Percentiles rank a stretch among this genome's conserved stretches.
These are phyloP conservation scores for Neospora caninum DNA, from an alignment of 169 alveolate species.

Conservation along the genomic window DNA sequence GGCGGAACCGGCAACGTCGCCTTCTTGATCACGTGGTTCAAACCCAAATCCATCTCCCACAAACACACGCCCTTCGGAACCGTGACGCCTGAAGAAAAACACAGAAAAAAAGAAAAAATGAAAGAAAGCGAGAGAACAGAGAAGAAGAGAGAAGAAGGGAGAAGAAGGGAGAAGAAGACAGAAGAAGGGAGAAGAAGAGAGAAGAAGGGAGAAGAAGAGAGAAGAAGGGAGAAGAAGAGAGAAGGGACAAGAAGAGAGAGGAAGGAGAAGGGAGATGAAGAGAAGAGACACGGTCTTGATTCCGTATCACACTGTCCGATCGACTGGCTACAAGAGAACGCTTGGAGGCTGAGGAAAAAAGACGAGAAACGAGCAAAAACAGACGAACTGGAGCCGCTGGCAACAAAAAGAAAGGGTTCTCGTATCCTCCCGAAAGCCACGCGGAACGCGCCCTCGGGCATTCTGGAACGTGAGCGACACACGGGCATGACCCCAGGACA, in stretches of 20 bases:
- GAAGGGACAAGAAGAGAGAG: background rate
- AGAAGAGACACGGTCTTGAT: no score
- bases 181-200: background rate
- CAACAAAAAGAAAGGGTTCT: no score
- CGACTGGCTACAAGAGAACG: no score
- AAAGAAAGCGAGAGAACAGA: background rate
- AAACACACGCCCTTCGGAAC: constrained; percentile 78
- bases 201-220: background rate
- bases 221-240: background rate
- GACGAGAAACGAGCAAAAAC: no score
- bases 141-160: background rate
- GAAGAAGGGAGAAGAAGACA: constrained; percentile 31
- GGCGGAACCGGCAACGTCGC: constrained; percentile 67
- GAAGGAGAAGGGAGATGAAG: no score
- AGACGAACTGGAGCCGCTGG: no score
- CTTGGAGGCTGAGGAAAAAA: no score
- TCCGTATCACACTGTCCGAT: no score
- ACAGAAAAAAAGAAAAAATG: background rate
- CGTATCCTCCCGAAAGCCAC: no score
- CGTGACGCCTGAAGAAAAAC: background rate
- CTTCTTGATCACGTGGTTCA: constrained; percentile 97
- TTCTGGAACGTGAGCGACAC: no score
- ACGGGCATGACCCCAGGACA: background rate
- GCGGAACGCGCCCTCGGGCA: no score
- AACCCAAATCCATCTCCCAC: constrained; percentile 99